phyloP scores from a whole-genome alignment of 345 rosid species.

The Sonneratia caseolaris region DNA sequence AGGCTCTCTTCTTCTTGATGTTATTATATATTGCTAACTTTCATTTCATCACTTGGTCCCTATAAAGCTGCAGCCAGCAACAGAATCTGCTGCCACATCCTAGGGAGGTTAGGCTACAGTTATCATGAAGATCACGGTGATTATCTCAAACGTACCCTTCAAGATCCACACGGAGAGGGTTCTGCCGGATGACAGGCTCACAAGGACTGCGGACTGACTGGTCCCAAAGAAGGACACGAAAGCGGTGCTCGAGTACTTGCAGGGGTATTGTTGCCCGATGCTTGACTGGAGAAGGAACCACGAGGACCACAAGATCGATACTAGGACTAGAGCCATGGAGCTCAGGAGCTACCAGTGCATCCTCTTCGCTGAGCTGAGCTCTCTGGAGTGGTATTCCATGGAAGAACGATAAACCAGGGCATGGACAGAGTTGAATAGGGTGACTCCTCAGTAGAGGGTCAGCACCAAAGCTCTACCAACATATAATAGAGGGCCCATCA shows the following conservation, averaged over 20 bases:
- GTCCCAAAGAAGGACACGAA: slow-evolving; percentile 52
- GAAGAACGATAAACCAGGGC: slow-evolving; percentile 3
- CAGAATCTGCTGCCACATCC: too few relatives aligned
- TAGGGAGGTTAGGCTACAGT: slow-evolving; percentile 7
- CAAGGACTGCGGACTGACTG: slow-evolving; percentile 40
- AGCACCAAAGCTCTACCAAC: slow-evolving; percentile 3
- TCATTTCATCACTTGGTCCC: too few relatives aligned
- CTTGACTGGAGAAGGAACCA: slow-evolving; percentile 47
- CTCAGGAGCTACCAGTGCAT: slow-evolving; percentile 36
- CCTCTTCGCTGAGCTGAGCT: slow-evolving; percentile 11
- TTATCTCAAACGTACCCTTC: slow-evolving; percentile 30
- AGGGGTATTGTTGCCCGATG: slow-evolving; percentile 42
- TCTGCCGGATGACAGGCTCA: slow-evolving; percentile 20
- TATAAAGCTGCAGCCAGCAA: too few relatives aligned
- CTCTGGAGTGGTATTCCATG: not conserved
- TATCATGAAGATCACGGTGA: slow-evolving; percentile 37
- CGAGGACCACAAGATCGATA: slow-evolving; percentile 41
- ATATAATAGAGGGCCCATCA: slow-evolving; percentile 6
- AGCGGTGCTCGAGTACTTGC: slow-evolving; percentile 49
- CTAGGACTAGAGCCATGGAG: slow-evolving; percentile 29
- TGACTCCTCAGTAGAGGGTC: slow-evolving; percentile 29
- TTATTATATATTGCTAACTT: too few relatives aligned
- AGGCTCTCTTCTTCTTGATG: too few relatives aligned
- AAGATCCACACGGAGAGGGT: slow-evolving; percentile 37
- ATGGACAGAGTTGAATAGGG: slow-evolving; percentile 24